Evolutionary conservation across 2,329 filamentous ascomycete genomes (phyloP), one percentile per base, ranked within the genome.

Genomic region (Nigrospora osmanthi): DNA sequence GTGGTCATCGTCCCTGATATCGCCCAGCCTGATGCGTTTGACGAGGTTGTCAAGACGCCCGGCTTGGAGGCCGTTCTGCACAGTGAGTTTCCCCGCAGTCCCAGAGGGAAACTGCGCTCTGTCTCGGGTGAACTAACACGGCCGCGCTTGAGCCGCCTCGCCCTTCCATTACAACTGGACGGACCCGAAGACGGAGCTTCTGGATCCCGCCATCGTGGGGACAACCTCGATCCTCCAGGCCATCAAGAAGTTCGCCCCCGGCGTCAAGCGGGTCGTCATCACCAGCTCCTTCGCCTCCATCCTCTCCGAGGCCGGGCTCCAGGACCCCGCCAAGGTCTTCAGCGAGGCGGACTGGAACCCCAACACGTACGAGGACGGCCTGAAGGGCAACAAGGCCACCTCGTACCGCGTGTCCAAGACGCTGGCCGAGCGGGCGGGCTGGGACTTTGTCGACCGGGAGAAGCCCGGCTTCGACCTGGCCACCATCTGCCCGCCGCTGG

Each of bases 1-100:
- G 66, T 75, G 12, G 67, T 61, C 45, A 81, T 93, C 53, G 87
- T 94, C 19, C 79, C 83, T 15, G 88, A 95, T 58, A 86, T 95
- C 53, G 85, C 87, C 4, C 64, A 81, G 56, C 74, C 80, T 37
- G 74, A 75, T 45, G 88, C 89, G 46, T 95, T 95, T 59, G 81
- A 87, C 55, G 71, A 81, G 54, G 79, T 76, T 1, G 69, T 75
- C 31, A 51, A 68, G 60, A 67, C 59, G 4, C 69, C 72, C 1
- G 71, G 68, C 23, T 61, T 81, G 43, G 71, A 77, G 46, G 73
- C 73, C 40, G 76, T 82, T 35, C 64, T 81, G 43, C 78, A 83
- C 64, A 80, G 47, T 48, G 32, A 43, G 47, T 35, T 14, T 3
- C 15, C 10, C 23, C 23, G 5, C 23, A 28, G 23, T 6, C 23